Conservation (phyloP, 192 early-diverging fungal species). For the Chytriomyces confervae region DNA sequence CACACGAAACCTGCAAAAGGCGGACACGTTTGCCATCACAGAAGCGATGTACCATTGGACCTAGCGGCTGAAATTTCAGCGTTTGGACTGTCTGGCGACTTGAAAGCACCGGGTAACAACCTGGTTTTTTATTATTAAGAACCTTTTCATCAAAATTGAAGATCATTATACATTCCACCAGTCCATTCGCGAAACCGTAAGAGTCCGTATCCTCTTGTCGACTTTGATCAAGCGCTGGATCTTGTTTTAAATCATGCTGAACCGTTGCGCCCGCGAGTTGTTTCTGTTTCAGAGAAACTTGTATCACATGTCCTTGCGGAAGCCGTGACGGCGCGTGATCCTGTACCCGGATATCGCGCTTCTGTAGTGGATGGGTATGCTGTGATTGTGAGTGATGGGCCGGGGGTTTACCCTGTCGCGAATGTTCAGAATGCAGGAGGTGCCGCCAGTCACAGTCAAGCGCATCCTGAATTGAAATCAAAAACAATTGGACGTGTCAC, state of each 20-base stretch:
- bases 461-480: slow-evolving; percentile 40
- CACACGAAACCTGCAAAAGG: slow-evolving; percentile 41
- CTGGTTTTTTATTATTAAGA: too few species aligned
- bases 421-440: slow-evolving; percentile 64
- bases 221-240: slow-evolving; percentile 69
- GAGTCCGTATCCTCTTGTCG: slow-evolving; percentile 84
- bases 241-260: slow-evolving; percentile 55
- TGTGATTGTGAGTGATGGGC: slow-evolving; percentile 79
- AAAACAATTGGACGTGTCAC: slow-evolving; percentile 75
- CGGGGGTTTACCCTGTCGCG: slow-evolving; percentile 76
- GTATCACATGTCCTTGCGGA: slow-evolving; percentile 74
- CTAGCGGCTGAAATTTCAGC: background rate
- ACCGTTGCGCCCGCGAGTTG: slow-evolving; percentile 38
- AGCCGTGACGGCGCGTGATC: slow-evolving; percentile 73
- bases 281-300: slow-evolving; percentile 54
- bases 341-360: slow-evolving; percentile 86
- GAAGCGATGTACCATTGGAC: slow-evolving; percentile 28
- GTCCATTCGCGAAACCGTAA: slow-evolving; percentile 72
- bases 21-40: slow-evolving; percentile 40
- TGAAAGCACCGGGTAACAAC: slow-evolving; percentile 19
- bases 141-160: background rate
- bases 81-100: slow-evolving; percentile 20
- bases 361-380: slow-evolving; percentile 96
- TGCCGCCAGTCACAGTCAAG: background rate
- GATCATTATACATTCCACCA: background rate